Percentiles rank a stretch among this genome's conserved stretches.
phyloP scores from a whole-genome alignment of 306 rosid genomes.

The Senna siamea region DNA sequence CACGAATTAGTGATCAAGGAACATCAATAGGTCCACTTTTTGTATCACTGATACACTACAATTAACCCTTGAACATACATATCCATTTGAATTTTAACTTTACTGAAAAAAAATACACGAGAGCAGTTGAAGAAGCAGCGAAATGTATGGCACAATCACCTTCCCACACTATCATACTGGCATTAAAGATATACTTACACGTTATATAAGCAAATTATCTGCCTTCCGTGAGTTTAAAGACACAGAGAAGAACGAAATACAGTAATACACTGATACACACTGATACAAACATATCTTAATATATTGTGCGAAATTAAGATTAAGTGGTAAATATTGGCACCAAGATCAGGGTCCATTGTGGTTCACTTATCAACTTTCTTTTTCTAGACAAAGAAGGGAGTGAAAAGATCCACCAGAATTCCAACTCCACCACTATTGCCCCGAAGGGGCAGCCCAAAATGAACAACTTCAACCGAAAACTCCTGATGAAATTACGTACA shows the following conservation, averaged over 20 bases:
- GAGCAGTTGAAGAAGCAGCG: background rate
- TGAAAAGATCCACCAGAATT: background rate
- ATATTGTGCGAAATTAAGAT: background rate
- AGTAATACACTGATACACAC: background rate
- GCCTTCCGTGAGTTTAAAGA: background rate
- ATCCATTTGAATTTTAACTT: background rate
- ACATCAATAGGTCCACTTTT: background rate
- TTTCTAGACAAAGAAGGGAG: background rate
- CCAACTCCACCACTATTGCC: background rate
- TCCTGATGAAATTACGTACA: background rate
- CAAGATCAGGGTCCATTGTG: background rate
- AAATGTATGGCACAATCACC: background rate
- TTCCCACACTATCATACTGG: background rate
- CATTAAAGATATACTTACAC: background rate
- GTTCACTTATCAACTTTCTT: background rate
- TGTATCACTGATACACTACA: constrained; percentile 11
- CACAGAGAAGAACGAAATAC: background rate
- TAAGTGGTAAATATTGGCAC: background rate
- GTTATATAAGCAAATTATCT: background rate
- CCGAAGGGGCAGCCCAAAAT: background rate
- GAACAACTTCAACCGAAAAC: background rate
- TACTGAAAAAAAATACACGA: background rate
- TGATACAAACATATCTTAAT: background rate
- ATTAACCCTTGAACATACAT: background rate
- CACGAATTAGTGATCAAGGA: constrained; percentile 6